phyloP scores from a whole-genome alignment of 768 basidiomycete genomes.

The Mrakia gelida region DNA sequence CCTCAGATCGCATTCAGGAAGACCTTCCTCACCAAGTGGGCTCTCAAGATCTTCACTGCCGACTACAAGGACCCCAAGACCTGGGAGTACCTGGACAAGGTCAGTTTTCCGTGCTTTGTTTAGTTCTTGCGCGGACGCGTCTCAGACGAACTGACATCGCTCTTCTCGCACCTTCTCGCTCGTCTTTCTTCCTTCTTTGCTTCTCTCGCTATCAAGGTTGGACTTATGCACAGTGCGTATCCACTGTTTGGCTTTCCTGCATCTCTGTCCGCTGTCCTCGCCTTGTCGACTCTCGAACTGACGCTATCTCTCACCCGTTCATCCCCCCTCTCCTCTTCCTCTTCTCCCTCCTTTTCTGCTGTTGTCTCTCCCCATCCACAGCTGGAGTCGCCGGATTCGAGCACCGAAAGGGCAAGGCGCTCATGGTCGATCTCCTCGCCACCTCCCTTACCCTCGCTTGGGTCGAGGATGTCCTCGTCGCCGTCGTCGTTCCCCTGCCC shows the following conservation, averaged over 20 bases:
- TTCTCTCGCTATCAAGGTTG: background rate
- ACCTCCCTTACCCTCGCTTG: conserved; percentile 3
- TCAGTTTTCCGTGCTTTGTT: background rate
- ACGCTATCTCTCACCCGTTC: too few relatives aligned
- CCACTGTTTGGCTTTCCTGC: too few relatives aligned
- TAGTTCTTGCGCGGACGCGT: too few relatives aligned
- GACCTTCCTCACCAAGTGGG: conserved; percentile 17
- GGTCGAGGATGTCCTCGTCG: conserved; percentile 16
- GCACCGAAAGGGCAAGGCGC: conserved; percentile 21
- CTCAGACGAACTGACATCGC: background rate
- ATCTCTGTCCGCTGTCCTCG: too few relatives aligned
- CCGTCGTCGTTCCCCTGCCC: background rate
- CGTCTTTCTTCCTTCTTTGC: too few relatives aligned
- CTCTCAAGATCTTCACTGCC: conserved; percentile 17
- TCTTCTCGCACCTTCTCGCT: too few relatives aligned
- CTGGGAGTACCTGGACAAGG: conserved; percentile 21
- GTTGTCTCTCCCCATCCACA: background rate
- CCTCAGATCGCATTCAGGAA: conserved; percentile 19
- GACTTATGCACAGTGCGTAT: conserved; percentile 23
- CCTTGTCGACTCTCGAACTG: too few relatives aligned
- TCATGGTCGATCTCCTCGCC: conserved; percentile 17
- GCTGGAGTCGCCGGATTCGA: conserved; percentile 22
- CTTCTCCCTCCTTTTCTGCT: too few relatives aligned
- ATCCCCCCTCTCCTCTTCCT: too few relatives aligned
- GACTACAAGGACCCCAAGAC: conserved; percentile 4